These are phyloP conservation scores for Sisymbrium irio DNA, from an alignment of 345 rosid genomes.

Conservation along the genomic window DNA sequence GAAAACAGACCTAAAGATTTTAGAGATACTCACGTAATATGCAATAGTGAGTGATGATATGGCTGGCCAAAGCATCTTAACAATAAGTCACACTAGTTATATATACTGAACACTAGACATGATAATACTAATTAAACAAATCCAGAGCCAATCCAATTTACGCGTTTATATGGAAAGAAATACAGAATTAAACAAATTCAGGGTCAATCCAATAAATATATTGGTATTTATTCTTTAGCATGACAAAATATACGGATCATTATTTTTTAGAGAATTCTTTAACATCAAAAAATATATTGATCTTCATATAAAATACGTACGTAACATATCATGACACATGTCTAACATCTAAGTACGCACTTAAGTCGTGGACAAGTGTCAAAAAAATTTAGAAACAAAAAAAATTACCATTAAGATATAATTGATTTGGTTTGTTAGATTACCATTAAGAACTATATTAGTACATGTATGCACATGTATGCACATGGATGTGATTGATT, in stretches of 20 bases:
- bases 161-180: too few species aligned
- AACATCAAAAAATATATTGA: background rate
- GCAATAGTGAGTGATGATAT: background rate
- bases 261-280: background rate
- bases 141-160: too few species aligned
- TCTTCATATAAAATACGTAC: too few species aligned
- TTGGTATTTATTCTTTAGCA: too few species aligned
- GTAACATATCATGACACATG: background rate
- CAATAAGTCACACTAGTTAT: conserved; percentile 21
- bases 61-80: background rate
- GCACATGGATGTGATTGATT: background rate
- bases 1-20: background rate
- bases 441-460: background rate
- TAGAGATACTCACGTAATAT: background rate
- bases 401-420: background rate
- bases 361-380: background rate
- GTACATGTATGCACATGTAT: background rate
- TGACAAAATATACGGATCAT: too few species aligned
- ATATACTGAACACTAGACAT: background rate
- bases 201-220: too few species aligned
- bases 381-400: background rate
- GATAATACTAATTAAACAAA: too few species aligned
- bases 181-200: background rate
- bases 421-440: background rate
- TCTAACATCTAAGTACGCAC: background rate